phyloP scores from a whole-genome alignment of 805 yeast genomes.

The Yamadazyma philogaea region DNA sequence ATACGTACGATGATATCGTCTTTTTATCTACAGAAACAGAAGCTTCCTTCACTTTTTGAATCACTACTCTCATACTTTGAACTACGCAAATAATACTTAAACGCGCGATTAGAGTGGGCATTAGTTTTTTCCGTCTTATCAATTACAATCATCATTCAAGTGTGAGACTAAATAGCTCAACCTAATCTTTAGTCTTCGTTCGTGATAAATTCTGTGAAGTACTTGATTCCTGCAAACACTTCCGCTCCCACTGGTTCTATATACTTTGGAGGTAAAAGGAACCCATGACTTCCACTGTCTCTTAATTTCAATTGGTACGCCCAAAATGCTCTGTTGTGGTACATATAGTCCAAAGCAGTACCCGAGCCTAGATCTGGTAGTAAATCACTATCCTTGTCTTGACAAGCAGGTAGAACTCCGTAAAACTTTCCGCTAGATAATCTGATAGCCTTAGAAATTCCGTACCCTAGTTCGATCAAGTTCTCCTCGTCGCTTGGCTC shows the following conservation, averaged over 20 bases:
- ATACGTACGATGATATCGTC: constrained; percentile 58
- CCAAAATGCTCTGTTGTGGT: constrained; percentile 77
- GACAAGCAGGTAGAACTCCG: constrained; percentile 72
- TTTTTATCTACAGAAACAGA: constrained; percentile 78
- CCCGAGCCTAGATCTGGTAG: constrained; percentile 78
- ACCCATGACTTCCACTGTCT: constrained; percentile 82
- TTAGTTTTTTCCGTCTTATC: neutral
- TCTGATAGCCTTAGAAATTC: constrained; percentile 71
- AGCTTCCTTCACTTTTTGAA: constrained; percentile 86
- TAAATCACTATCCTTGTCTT: constrained; percentile 72
- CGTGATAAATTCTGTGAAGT: constrained; percentile 48
- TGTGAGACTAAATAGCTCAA: neutral
- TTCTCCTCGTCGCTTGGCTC: constrained; percentile 79
- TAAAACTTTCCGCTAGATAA: constrained; percentile 60
- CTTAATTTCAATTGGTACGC: constrained; percentile 80
- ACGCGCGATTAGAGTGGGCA: neutral
- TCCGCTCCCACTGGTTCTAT: constrained; percentile 79
- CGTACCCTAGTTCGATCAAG: constrained; percentile 76
- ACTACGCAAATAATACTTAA: neutral
- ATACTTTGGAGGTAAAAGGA: constrained; percentile 65
- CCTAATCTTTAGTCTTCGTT: constrained; percentile 19
- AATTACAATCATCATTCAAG: neutral
- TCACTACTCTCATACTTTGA: constrained; percentile 72
- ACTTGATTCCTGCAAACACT: constrained; percentile 62
- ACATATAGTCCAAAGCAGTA: constrained; percentile 78